A percentile compares a stretch with the other conserved stretches of the same genome.
phyloP scores from a whole-genome alignment of 2,329 filamentous ascomycete genomes.

The Trichoderma brevicompactum region DNA sequence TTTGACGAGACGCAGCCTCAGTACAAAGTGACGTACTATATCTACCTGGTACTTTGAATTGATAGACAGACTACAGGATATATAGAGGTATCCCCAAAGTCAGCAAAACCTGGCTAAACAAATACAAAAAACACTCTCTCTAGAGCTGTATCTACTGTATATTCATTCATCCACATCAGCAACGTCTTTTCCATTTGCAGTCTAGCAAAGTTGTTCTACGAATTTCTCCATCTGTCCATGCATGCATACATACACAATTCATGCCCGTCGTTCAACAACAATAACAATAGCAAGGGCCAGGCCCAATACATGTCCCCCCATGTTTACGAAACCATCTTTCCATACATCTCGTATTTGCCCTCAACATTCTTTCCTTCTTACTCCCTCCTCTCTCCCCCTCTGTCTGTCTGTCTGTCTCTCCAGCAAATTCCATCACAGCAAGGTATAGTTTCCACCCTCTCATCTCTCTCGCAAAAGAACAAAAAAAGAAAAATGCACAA shows the following conservation, averaged over 20 bases:
- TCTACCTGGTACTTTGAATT: neutral
- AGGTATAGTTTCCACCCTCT: constrained; percentile 1
- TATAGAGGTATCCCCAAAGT: neutral
- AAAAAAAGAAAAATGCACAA: constrained; percentile 8
- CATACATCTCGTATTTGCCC: neutral
- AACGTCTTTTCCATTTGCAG: neutral
- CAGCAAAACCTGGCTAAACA: neutral
- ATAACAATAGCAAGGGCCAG: neutral
- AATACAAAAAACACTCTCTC: neutral
- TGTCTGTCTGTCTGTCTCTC: neutral
- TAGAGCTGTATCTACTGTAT: neutral
- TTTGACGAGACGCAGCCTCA: too few species aligned
- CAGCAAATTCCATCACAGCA: constrained; percentile 5
- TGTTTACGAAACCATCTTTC: neutral
- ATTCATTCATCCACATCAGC: neutral
- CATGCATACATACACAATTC: constrained; percentile 19
- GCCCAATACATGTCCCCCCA: neutral
- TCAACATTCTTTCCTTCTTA: neutral
- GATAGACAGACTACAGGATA: constrained; percentile 2
- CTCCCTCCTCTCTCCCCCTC: neutral
- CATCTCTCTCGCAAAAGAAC: constrained; percentile 7
- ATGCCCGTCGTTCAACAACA: neutral
- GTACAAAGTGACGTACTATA: too few species aligned
- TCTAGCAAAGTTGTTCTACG: neutral
- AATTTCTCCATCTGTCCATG: constrained; percentile 8